phyloP scores from a whole-genome alignment of 139 green algal genomes.

The Raphidocelis subcapitata region DNA sequence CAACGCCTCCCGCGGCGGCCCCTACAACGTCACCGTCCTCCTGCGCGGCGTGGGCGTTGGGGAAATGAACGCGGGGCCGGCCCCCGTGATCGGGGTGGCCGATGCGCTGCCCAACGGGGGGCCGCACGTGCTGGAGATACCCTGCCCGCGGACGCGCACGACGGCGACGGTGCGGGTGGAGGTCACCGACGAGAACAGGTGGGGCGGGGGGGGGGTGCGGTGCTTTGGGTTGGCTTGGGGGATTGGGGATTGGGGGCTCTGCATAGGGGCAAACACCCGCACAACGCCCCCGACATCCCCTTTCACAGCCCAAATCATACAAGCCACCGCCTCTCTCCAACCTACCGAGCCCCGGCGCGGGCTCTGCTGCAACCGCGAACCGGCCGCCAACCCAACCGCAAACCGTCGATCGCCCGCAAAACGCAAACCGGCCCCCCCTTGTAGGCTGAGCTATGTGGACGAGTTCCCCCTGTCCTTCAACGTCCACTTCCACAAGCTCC shows the following conservation, averaged over 20 bases:
- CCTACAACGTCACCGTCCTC: slow-evolving; percentile 75
- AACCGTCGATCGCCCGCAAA: no score
- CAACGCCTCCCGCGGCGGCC: slow-evolving; percentile 33
- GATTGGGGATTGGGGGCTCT: no score
- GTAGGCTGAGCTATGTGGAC: slow-evolving; percentile 69
- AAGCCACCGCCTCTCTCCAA: no score
- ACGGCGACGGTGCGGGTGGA: slow-evolving; percentile 75
- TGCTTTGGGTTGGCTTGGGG: no score
- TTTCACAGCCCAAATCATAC: no score
- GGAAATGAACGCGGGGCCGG: slow-evolving; percentile 69
- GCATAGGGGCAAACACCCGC: no score
- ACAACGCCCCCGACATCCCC: no score
- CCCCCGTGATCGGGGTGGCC: slow-evolving; percentile 78
- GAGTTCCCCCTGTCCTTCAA: slow-evolving; percentile 93
- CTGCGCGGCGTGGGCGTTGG: slow-evolving; percentile 68
- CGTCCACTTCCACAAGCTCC: slow-evolving; percentile 87
- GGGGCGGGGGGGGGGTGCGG: no score
- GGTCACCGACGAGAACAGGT: slow-evolving; percentile 63
- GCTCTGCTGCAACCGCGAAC: no score
- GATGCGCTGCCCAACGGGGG: slow-evolving; percentile 69
- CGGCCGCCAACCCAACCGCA: no score
- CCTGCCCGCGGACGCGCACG: slow-evolving; percentile 67
- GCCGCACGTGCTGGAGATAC: slow-evolving; percentile 55
- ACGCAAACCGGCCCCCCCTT: no score
- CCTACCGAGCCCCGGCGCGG: no score